phyloP scores from a whole-genome alignment of 306 rosid species.

The Comarum palustre region DNA sequence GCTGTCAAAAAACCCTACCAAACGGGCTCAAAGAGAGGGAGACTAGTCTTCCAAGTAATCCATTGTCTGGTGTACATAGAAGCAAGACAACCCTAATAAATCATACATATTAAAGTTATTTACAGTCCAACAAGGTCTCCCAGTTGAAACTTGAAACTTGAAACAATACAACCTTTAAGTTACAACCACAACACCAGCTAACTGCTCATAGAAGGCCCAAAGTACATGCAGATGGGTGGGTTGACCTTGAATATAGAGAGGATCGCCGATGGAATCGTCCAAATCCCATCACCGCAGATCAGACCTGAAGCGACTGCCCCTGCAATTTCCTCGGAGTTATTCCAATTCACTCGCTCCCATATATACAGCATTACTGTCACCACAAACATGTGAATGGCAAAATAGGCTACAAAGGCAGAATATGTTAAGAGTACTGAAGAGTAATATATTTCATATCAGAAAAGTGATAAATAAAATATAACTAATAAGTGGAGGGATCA shows the following conservation, averaged over 20 bases:
- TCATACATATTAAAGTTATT: constrained; percentile 18
- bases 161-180: not conserved
- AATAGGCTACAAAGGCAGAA: constrained; percentile 81
- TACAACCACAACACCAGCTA: constrained; percentile 11
- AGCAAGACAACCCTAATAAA: constrained; percentile 9
- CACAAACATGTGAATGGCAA: constrained; percentile 82
- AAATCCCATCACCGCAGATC: constrained; percentile 93
- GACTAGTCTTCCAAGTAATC: not conserved
- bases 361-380: constrained; percentile 74
- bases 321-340: constrained; percentile 72
- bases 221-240: constrained; percentile 95
- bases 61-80: not conserved
- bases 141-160: not conserved
- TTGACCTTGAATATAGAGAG: constrained; percentile 75
- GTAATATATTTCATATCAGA: no score
- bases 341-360: constrained; percentile 76
- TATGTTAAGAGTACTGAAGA: no score
- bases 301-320: constrained; percentile 97
- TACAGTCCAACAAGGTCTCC: constrained; percentile 20
- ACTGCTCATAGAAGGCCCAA: constrained; percentile 62
- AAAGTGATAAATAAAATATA: no score
- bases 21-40: not conserved
- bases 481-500: no score
- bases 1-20: no score
- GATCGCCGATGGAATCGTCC: constrained; percentile 93